phyloP scores from a whole-genome alignment of 2,329 filamentous ascomycete species.

The Fusarium acutatum region DNA sequence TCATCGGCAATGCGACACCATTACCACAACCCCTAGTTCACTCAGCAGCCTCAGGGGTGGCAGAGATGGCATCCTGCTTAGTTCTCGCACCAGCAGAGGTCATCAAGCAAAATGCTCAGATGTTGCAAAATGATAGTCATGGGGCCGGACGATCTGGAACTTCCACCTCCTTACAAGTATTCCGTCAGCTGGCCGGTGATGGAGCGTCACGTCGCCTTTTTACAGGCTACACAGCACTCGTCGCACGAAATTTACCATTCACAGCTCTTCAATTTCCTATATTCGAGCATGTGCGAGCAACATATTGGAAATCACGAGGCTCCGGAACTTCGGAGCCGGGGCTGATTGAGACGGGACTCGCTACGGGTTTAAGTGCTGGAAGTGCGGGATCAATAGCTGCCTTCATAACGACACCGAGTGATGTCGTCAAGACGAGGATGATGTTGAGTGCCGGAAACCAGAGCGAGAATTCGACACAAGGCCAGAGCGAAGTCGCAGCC shows the following conservation, averaged over 20 bases:
- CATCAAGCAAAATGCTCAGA: conserved; percentile 93
- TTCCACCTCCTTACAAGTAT: conserved; percentile 58
- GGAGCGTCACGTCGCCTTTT: conserved; percentile 66
- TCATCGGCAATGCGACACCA: conserved; percentile 62
- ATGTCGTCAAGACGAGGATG: conserved; percentile 89
- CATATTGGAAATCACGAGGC: conserved; percentile 55
- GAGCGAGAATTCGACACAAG: not conserved
- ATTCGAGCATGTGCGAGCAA: conserved; percentile 75
- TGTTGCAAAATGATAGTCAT: conserved; percentile 60
- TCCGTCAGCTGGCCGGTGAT: conserved; percentile 62
- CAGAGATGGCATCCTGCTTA: conserved; percentile 85
- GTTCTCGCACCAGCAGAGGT: conserved; percentile 91
- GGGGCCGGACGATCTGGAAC: conserved; percentile 9
- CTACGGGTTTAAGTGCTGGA: conserved; percentile 79
- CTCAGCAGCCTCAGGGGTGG: conserved; percentile 75
- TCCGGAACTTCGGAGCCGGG: conserved; percentile 32
- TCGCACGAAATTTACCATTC: conserved; percentile 84
- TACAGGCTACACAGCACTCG: conserved; percentile 81
- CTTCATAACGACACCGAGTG: conserved; percentile 85
- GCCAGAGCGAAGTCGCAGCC: conserved; percentile 13
- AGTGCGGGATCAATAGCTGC: conserved; percentile 78
- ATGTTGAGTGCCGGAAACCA: conserved; percentile 72
- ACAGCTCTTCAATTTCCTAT: conserved; percentile 90
- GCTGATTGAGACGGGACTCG: conserved; percentile 71
- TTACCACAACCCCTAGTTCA: conserved; percentile 77